phyloP scores from a whole-genome alignment of 2,329 filamentous ascomycete species.

The Monilinia polystroma region DNA sequence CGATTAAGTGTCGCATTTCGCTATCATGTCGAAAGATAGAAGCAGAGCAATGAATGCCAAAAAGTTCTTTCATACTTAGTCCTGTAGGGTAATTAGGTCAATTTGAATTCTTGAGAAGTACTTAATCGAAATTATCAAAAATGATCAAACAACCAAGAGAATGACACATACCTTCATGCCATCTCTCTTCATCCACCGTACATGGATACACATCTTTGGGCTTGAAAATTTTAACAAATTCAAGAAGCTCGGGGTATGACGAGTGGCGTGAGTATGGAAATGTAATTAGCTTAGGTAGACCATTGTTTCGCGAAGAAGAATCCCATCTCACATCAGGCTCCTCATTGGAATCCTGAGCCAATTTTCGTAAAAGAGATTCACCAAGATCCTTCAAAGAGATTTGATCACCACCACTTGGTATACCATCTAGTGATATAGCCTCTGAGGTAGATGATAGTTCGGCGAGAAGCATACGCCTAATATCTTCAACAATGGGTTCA shows the following conservation, averaged over 20 bases:
- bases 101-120: not conserved
- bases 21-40: constrained; percentile 63
- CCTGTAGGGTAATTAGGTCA: constrained; percentile 35
- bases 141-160: not conserved
- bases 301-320: not conserved
- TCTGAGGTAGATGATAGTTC: constrained; percentile 31
- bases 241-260: constrained; percentile 75
- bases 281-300: constrained; percentile 44
- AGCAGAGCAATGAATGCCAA: constrained; percentile 66
- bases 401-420: constrained; percentile 28
- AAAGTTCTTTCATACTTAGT: constrained; percentile 66
- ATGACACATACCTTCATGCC: constrained; percentile 51
- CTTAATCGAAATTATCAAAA: no score
- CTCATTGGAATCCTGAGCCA: constrained; percentile 24
- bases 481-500: constrained; percentile 41
- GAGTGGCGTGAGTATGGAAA: constrained; percentile 93
- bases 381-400: constrained; percentile 33
- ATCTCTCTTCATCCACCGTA: constrained; percentile 63
- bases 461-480: constrained; percentile 32
- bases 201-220: constrained; percentile 82
- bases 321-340: constrained; percentile 4
- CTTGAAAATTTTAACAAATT: constrained; percentile 64
- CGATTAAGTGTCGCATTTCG: constrained; percentile 49
- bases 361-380: constrained; percentile 31
- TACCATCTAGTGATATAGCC: constrained; percentile 33